These are phyloP conservation scores for Dentipellis sp. DNA, from an alignment of 768 basidiomycete species.

Conservation along the genomic window DNA sequence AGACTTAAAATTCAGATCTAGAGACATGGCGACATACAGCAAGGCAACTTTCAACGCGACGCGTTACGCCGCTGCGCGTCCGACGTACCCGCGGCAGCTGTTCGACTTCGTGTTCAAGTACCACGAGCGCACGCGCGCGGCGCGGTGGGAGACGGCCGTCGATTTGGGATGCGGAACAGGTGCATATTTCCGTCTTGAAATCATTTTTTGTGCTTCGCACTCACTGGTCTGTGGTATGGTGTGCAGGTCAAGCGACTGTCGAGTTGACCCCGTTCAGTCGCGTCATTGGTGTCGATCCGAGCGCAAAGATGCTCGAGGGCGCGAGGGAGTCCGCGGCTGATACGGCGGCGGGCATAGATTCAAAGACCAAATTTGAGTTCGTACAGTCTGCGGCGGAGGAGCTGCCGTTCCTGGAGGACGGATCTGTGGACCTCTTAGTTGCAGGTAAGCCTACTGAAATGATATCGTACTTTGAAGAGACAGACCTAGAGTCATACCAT, in stretches of 20 bases:
- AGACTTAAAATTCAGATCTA: too few species aligned
- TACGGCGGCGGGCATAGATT: slow-evolving; percentile 45
- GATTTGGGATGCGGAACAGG: slow-evolving; percentile 87
- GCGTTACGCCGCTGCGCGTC: slow-evolving; percentile 59
- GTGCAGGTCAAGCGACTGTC: slow-evolving; percentile 59
- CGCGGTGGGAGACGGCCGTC: slow-evolving; percentile 47
- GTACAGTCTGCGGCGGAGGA: slow-evolving; percentile 43
- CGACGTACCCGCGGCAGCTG: slow-evolving; percentile 60
- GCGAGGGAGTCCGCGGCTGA: slow-evolving; percentile 18
- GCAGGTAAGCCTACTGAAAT: too few species aligned
- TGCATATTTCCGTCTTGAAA: too few species aligned
- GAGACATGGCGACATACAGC: slow-evolving; percentile 65
- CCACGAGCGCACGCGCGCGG: slow-evolving; percentile 30
- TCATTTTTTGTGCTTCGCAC: not conserved
- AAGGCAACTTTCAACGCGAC: slow-evolving; percentile 60
- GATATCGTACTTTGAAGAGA: too few species aligned
- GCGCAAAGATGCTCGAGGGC: slow-evolving; percentile 55
- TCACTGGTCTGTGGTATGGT: not conserved
- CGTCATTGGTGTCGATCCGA: slow-evolving; percentile 73
- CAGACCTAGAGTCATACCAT: too few species aligned
- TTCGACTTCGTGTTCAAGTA: slow-evolving; percentile 56
- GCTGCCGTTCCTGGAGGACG: slow-evolving; percentile 36
- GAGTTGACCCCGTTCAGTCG: slow-evolving; percentile 44
- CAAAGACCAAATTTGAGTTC: slow-evolving; percentile 23
- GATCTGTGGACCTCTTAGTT: slow-evolving; percentile 50